Evolutionary conservation across 371 early-diverging fungal species (phyloP).

Genomic region (Circinella umbellata): DNA sequence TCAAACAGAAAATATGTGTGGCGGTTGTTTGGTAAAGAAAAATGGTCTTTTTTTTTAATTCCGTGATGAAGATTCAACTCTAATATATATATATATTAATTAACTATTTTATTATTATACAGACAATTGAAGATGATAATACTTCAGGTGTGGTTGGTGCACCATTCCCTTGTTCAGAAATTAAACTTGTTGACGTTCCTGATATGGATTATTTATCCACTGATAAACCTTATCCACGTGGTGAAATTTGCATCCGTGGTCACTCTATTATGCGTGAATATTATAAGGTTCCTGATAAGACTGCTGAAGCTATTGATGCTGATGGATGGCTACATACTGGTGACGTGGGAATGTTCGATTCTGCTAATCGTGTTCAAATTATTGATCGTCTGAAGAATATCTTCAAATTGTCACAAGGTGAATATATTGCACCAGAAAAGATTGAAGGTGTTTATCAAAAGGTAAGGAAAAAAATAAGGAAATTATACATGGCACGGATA

Average conservation of each 20-base stretch:
- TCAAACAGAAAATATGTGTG: constrained; percentile 89
- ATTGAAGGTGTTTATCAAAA: constrained; percentile 85
- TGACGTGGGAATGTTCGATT: constrained; percentile 90
- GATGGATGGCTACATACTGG: constrained; percentile 95
- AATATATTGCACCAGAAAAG: constrained; percentile 99
- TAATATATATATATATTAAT: constrained; percentile 49
- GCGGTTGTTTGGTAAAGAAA: constrained; percentile 51
- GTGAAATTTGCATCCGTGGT: constrained; percentile 94
- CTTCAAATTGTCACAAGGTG: constrained; percentile 95
- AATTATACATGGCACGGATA: too few species aligned
- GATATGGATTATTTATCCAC: constrained; percentile 85
- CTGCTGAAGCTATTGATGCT: constrained; percentile 73
- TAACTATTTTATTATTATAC: constrained; percentile 36
- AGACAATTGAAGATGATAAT: constrained; percentile 62
- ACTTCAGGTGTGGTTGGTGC: constrained; percentile 86
- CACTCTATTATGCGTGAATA: constrained; percentile 83
- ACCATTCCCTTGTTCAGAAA: constrained; percentile 75
- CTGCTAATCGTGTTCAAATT: constrained; percentile 78
- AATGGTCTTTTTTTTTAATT: too few species aligned
- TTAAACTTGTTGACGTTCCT: constrained; percentile 92
- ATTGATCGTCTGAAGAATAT: constrained; percentile 99
- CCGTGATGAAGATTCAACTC: too few species aligned
- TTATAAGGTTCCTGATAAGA: constrained; percentile 86
- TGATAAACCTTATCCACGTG: constrained; percentile 88
- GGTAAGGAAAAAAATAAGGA: constrained; percentile 16